These are phyloP conservation scores for Colletotrichum navitas DNA, from an alignment of 2,329 filamentous ascomycete species.

Conservation along the genomic window DNA sequence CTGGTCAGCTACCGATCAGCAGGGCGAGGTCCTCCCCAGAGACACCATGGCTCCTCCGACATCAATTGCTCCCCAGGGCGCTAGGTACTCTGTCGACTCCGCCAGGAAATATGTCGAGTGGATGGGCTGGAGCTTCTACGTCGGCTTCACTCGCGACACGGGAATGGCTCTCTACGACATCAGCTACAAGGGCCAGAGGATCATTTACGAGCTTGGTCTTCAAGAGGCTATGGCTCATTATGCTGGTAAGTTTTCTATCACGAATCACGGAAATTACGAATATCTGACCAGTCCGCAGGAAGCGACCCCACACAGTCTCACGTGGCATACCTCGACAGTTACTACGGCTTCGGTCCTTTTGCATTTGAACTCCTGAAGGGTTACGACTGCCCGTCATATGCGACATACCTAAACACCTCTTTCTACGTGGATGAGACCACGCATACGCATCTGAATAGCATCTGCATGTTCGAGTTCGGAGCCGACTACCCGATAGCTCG, in stretches of 20 bases:
- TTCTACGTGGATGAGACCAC: conserved; percentile 60
- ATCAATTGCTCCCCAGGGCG: conserved; percentile 50
- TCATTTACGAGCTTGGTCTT: conserved; percentile 68
- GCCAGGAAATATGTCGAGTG: conserved; percentile 61
- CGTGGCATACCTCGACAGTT: conserved; percentile 61
- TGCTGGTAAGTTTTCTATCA: conserved; percentile 57
- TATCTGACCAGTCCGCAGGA: conserved; percentile 45
- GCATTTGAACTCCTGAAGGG: conserved; percentile 60
- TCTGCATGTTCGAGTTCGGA: conserved; percentile 69
- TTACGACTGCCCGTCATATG: conserved; percentile 65
- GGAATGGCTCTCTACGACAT: conserved; percentile 66
- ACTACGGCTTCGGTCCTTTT: conserved; percentile 62
- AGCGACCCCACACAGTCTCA: conserved; percentile 64
- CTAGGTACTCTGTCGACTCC: conserved; percentile 58
- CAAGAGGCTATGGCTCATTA: conserved; percentile 74
- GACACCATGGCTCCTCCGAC: conserved; percentile 50
- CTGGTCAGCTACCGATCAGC: conserved; percentile 59
- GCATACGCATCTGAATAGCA: conserved; percentile 60
- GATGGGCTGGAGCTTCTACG: conserved; percentile 66
- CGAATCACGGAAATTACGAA: conserved; percentile 60
- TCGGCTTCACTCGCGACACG: conserved; percentile 62
- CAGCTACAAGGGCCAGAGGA: conserved; percentile 64
- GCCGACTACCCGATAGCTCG: conserved; percentile 63
- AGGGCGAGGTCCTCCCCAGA: conserved; percentile 51
- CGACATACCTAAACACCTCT: conserved; percentile 62